Evolutionary conservation across 345 rosid genomes (phyloP), one percentile per base, ranked within the genome.

Genomic region (Populus davidiana): DNA sequence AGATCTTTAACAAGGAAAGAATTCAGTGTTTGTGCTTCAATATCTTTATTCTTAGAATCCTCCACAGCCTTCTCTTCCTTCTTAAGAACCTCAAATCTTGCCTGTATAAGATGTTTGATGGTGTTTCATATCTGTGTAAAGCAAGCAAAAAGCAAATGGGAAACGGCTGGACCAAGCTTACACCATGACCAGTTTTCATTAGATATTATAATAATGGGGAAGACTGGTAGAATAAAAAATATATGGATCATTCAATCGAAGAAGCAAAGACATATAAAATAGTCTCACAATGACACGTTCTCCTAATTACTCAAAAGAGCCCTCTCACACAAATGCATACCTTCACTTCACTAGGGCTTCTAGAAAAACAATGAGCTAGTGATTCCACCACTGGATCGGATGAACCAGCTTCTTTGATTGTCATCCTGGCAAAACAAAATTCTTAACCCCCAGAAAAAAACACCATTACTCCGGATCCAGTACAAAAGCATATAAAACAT

Each of bases 61-160:
- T 71, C 90, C 20, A 70, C 68, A 61, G 81, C 78, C 82, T 87
- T 86, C 82, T 86, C 94, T 63, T 91, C 91, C 84, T 87, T 91
- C 49, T 81, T 75, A 77, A 96, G 93, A 77, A 81, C 82, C 84
- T 89, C 97, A 78, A 88, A 85, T 93, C 98, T 94, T 88, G 94
- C 99, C 99, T 96, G 99, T 91, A 96, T 89, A 93, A 93, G 98
- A 93, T 88, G 97, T 89, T 96, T 82, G 92, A 88, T 72, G 91
- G 90, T 89, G 97, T 91, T 89, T 93, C 97, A 96, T 92, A 90
- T 91, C 93, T 91, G 92, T 91, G 98, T 87, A 86, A 88, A 88
- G 89, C 85, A 88, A 88, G 88, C 92, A 93, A 70, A 89, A 86
- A 81, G 90, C 76, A 88, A 93, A 89, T 85, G 92, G 97, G 97